Base-by-base conservation (phyloP, 2,329 filamentous ascomycete genomes). In the Colletotrichum sp. region DNA sequence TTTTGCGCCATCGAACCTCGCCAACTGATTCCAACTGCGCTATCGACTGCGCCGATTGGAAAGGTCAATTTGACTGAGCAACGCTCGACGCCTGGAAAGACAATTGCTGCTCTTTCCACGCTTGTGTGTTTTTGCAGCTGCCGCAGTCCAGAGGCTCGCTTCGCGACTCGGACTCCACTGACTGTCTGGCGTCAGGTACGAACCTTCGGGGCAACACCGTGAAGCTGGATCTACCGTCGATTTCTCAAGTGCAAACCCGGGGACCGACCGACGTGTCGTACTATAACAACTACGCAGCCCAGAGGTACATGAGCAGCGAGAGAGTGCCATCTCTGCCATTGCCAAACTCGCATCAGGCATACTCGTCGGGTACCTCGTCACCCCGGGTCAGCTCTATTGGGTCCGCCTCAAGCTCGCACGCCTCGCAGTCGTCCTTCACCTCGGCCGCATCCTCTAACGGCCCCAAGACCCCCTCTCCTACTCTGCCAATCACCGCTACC, bases 181-280 rank as follows among this genome's bases (percentile, higher is more conserved):
- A 72, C 48, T 39, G 21, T 67, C 59, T 55, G 64, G 73, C 34
- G 67, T 30, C 61, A 69, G 60, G 39, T 48, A 71, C 67, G 76
- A 79, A 80, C 82, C 81, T 81, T 80, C 74, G 77, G 79, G 77
- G 80, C 83, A 88, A 92, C 87, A 94, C 92, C 94, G 95, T 92
- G 93, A 97, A 96, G 90, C 95, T 98, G 95, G 95, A 96, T 94
- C 93, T 96, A 86, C 94, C 95, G 88, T 94, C 94, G 88, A 94
- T 96, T 84, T 94, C 94, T 83, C 93, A 95, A 89, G 92, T 94
- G 88, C 93, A 95, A 87, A 92, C 93, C 91, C 93, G 94, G 92
- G 93, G 93, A 89, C 90, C 90, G 83, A 90, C 91, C 86, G 93
- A 96, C 87, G 89, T 90, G 82, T 85, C 89, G 85, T 95, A 92